Evolutionary conservation across 2,329 filamentous ascomycete species (phyloP), one percentile per base, ranked within the genome.

Genomic region (Chalaropsis ovoidea): DNA sequence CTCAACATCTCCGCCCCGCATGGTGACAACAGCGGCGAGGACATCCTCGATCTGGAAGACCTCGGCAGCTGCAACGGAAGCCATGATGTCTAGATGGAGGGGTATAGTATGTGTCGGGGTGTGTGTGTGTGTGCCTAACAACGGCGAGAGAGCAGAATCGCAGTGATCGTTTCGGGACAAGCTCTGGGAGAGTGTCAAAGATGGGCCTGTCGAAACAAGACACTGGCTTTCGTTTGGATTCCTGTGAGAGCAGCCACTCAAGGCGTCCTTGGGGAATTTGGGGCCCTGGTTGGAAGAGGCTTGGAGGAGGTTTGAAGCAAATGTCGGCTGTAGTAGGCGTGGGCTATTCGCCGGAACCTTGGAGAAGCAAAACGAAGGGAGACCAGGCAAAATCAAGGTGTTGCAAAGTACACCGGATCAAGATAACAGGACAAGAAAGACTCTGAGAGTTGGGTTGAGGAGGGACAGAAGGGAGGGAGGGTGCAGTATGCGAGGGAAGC

Each of bases 1-100:
- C 70, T 87, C 82, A 72, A 88, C 84, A 73, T 93, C 86, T 70
- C 86, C 88, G 77, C 87, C 89, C 74, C 91, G 87, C 92, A 99
- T 96, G 69, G 92, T 94, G 74, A 86, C 84, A 77, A 97, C 86
- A 69, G 93, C 94, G 71, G 88, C 86, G 71, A 97, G 81, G 71
- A 99, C 90, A 73, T 81, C 79, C 58, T 78, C 76, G 69, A 90
- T 89, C 77, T 85, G 84, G 77, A 94, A 95, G 76, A 84, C 83
- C 77, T 88, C 85, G 75, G 85, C 60, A 13, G 63, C 47, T 41
- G 65, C 56, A 22, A 64, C 49, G 24, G 66, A 65, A 27, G 63
- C 49, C 66, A 67, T 67, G 63, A 39, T 65, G 35, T 45, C 39
- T 63, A 49, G 24, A 41, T 64, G n/a, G 49, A 43, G n/a, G 24